These are phyloP conservation scores for Iris pallida DNA, from an alignment of 116 monocot genomes.

Conservation along the genomic window DNA sequence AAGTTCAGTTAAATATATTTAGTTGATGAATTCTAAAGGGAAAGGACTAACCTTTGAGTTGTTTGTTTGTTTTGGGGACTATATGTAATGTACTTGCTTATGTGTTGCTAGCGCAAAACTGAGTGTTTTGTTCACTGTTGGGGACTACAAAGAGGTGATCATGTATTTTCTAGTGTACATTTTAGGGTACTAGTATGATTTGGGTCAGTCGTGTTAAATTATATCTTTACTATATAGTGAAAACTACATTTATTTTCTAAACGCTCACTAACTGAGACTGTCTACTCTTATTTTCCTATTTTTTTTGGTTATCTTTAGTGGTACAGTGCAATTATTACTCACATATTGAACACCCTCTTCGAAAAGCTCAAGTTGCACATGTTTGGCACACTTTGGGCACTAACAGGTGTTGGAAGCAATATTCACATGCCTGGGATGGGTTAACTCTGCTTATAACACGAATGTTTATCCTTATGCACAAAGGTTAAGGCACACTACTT, in stretches of 20 bases:
- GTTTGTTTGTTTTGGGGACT: too few species aligned
- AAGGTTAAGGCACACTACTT: constrained; percentile 82
- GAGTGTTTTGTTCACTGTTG: too few species aligned
- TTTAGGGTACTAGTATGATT: too few species aligned
- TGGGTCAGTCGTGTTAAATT: too few species aligned
- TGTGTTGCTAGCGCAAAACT: too few species aligned
- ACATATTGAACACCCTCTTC: constrained; percentile 31
- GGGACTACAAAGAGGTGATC: too few species aligned
- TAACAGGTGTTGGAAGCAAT: constrained; percentile 90
- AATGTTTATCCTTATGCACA: constrained; percentile 78
- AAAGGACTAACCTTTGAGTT: too few species aligned
- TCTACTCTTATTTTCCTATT: not conserved
- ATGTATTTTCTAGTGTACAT: too few species aligned
- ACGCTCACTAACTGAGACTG: not conserved
- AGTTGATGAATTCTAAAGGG: too few species aligned
- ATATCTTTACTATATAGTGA: too few species aligned
- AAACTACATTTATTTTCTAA: constrained; percentile 8
- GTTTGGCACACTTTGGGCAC: constrained; percentile 63
- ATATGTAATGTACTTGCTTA: too few species aligned
- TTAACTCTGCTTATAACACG: constrained; percentile 66
- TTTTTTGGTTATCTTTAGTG: constrained; percentile 15
- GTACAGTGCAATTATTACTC: constrained; percentile 22
- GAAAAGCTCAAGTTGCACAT: constrained; percentile 68
- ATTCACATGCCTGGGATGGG: constrained; percentile 69
- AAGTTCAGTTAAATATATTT: too few species aligned